Percentiles rank a stretch among this genome's conserved stretches.
phyloP scores from a whole-genome alignment of 2,329 filamentous ascomycete species.

The Venturia effusa region DNA sequence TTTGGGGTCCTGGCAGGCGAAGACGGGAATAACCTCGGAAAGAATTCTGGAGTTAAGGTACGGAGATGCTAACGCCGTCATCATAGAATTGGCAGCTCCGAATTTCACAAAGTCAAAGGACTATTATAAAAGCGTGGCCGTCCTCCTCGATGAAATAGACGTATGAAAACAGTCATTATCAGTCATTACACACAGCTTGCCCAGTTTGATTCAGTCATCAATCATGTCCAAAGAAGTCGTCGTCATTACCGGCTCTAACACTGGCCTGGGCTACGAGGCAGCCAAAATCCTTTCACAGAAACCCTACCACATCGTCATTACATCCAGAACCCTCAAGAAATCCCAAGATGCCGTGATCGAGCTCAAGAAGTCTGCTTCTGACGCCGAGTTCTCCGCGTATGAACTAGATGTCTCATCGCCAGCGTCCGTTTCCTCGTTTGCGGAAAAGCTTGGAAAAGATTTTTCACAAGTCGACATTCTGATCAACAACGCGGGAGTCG shows the following conservation, averaged over 20 bases:
- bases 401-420: conserved; percentile 1
- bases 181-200: too few species aligned
- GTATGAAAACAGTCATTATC: too few species aligned
- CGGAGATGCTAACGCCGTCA: not conserved
- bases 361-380: not conserved
- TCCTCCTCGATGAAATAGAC: too few species aligned
- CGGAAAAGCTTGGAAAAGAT: not conserved
- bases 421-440: not conserved
- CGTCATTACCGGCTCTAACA: conserved; percentile 4
- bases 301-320: conserved; percentile 4
- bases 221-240: not conserved
- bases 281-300: not conserved
- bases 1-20: too few species aligned
- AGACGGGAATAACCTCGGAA: not conserved
- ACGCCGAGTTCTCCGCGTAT: not conserved
- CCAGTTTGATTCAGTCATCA: not conserved
- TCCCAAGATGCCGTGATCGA: not conserved
- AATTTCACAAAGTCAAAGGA: too few species aligned
- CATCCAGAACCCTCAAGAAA: not conserved
- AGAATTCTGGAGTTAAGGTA: not conserved
- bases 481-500: conserved; percentile 9
- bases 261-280: not conserved
- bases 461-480: conserved; percentile 4
- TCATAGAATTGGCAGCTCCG: not conserved
- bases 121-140: too few species aligned